Evolutionary conservation across 2,329 filamentous ascomycete genomes (phyloP).

Genomic region (Ustulina deusta): DNA sequence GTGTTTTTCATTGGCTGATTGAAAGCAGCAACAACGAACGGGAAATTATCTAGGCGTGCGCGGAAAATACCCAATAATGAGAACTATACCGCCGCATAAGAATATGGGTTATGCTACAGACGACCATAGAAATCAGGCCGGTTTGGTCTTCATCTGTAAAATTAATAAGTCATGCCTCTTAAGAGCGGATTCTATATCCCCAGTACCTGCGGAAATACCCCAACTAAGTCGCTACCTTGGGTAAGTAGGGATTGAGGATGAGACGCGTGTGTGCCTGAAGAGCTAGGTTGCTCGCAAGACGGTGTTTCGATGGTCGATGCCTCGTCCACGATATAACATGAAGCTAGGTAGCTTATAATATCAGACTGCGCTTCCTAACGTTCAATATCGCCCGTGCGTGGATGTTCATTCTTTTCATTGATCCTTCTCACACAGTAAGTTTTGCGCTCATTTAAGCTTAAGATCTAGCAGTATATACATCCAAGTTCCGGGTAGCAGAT

Average conservation of each 20-base stretch:
- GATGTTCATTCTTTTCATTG: not conserved
- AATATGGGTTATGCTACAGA: too few relatives aligned
- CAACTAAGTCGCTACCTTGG: not conserved
- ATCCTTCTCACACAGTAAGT: not conserved
- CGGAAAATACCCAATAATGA: not conserved
- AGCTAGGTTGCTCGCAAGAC: not conserved
- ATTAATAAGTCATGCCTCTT: too few relatives aligned
- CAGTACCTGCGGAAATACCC: not conserved
- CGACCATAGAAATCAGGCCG: too few relatives aligned
- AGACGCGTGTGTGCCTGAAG: not conserved
- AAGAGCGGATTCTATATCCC: not conserved
- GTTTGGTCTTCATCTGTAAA: not conserved
- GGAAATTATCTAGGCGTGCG: not conserved
- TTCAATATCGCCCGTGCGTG: not conserved
- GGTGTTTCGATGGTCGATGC: not conserved
- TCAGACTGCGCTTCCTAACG: not conserved
- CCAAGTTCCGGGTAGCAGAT: not conserved
- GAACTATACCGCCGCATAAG: not conserved
- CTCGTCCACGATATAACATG: too few relatives aligned
- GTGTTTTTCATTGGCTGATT: not conserved
- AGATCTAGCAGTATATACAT: conserved; percentile 7
- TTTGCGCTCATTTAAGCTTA: not conserved
- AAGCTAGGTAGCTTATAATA: too few relatives aligned
- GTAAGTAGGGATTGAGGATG: not conserved
- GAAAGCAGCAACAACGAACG: too few relatives aligned